These are phyloP conservation scores for Leucogyrophana mollusca DNA, from an alignment of 768 basidiomycete genomes.

Conservation along the genomic window DNA sequence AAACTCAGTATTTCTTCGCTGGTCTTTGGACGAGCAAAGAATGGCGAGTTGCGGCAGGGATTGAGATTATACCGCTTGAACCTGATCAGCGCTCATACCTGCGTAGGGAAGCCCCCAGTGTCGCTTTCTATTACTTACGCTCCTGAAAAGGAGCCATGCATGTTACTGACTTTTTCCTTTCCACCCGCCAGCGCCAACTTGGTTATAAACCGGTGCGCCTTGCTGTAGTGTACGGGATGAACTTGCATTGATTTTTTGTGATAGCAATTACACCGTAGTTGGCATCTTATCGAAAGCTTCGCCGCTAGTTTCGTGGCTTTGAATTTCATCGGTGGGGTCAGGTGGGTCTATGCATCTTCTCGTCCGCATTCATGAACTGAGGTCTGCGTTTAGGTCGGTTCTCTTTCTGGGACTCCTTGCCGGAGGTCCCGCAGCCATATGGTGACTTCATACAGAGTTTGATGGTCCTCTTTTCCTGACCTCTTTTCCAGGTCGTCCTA, in stretches of 20 bases:
- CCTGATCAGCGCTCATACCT: slow-evolving; percentile 97
- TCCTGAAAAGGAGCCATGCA: slow-evolving; percentile 35
- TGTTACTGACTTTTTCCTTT: slow-evolving; percentile 48
- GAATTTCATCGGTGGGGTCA: slow-evolving; percentile 86
- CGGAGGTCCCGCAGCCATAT: slow-evolving; percentile 85
- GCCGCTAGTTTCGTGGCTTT: slow-evolving; percentile 87
- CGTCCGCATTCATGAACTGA: slow-evolving; percentile 5
- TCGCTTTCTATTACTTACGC: slow-evolving; percentile 47
- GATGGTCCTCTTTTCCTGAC: slow-evolving; percentile 9
- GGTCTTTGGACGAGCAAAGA: slow-evolving; percentile 19
- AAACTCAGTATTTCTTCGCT: slow-evolving; percentile 20
- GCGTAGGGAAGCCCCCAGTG: slow-evolving; percentile 96
- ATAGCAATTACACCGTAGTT: slow-evolving; percentile 84
- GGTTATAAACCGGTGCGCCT: slow-evolving; percentile 74
- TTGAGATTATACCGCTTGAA: slow-evolving; percentile 99
- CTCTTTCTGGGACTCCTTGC: slow-evolving; percentile 81
- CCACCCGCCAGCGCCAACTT: slow-evolving; percentile 54
- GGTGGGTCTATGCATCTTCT: slow-evolving; percentile 40
- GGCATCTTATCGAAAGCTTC: slow-evolving; percentile 83
- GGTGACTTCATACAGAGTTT: slow-evolving; percentile 38
- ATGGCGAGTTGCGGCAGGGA: slow-evolving; percentile 43
- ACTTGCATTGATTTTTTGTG: too few species aligned
- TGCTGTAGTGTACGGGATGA: too few species aligned
- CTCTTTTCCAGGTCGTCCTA: slow-evolving; percentile 69
- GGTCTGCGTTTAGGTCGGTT: slow-evolving; percentile 49